phyloP scores from a whole-genome alignment of 148 eudicot species.

The Limonium bicolor region DNA sequence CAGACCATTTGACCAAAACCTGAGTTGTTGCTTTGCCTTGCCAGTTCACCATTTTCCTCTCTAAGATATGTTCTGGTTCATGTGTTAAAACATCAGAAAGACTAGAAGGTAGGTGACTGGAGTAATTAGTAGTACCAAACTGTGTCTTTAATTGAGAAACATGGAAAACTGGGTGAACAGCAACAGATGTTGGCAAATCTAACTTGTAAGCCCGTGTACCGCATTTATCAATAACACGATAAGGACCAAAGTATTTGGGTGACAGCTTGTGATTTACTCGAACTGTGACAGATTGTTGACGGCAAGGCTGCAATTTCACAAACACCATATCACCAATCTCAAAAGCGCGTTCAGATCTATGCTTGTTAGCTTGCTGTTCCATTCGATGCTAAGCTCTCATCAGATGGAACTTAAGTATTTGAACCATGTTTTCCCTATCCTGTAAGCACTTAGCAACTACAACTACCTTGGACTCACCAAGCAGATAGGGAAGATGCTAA shows the following conservation, averaged over 20 bases:
- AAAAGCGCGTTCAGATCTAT: too few relatives aligned
- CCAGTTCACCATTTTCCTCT: background rate
- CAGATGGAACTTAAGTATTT: too few relatives aligned
- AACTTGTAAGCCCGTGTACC: background rate
- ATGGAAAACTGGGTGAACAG: background rate
- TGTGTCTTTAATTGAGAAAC: background rate
- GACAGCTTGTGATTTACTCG: background rate
- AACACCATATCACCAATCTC: background rate
- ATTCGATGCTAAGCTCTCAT: too few relatives aligned
- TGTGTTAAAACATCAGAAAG: background rate
- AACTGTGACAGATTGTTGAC: background rate
- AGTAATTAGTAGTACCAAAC: background rate
- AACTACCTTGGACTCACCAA: background rate
- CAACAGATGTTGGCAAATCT: background rate
- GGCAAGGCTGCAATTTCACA: background rate
- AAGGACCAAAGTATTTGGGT: background rate
- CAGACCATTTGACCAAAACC: background rate
- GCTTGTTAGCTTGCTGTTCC: too few relatives aligned
- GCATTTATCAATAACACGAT: background rate
- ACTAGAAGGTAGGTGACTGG: background rate
- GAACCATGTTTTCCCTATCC: background rate
- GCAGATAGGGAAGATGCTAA: background rate
- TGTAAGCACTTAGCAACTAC: background rate
- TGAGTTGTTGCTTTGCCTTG: background rate
- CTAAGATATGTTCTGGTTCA: background rate